Evolutionary conservation across 768 basidiomycete species (phyloP).

Genomic region (Macrolepiota albuminosa): DNA sequence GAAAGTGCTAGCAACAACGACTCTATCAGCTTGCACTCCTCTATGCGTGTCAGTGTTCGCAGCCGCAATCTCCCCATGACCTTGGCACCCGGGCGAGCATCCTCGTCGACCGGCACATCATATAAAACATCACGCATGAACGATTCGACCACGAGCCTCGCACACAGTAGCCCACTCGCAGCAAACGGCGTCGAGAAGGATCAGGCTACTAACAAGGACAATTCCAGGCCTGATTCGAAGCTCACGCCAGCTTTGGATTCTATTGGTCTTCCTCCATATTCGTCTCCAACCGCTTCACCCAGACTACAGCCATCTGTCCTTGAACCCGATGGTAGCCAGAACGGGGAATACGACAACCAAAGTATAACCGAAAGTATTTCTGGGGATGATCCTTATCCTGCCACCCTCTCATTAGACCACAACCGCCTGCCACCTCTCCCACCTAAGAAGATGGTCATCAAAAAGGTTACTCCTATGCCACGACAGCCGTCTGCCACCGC

Average conservation of each 20-base stretch:
- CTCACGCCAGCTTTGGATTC: slow-evolving; percentile 45
- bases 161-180: slow-evolving; percentile 1
- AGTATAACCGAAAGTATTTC: neutral
- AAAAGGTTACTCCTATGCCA: slow-evolving; percentile 8
- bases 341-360: slow-evolving; percentile 5
- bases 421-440: slow-evolving; percentile 5
- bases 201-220: slow-evolving; percentile 20
- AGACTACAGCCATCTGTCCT: slow-evolving; percentile 18
- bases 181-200: slow-evolving; percentile 16
- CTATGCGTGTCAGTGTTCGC: slow-evolving; percentile 39
- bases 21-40: slow-evolving; percentile 33
- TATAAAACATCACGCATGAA: slow-evolving; percentile 40
- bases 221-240: slow-evolving; percentile 66
- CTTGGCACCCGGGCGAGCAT: slow-evolving; percentile 11
- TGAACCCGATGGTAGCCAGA: slow-evolving; percentile 16
- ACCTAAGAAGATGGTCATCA: slow-evolving; percentile 9
- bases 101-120: slow-evolving; percentile 30
- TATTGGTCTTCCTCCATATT: slow-evolving; percentile 12
- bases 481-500: neutral
- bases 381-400: neutral
- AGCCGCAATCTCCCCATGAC: slow-evolving; percentile 24
- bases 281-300: slow-evolving; percentile 13
- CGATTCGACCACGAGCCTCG: slow-evolving; percentile 21
- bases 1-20: slow-evolving; percentile 39
- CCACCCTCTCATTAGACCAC: slow-evolving; percentile 11